Percentiles rank a stretch among this genome's conserved stretches.
Conservation (phyloP, 108 stramenopile genomes). For the Cyclotella cryptica region DNA sequence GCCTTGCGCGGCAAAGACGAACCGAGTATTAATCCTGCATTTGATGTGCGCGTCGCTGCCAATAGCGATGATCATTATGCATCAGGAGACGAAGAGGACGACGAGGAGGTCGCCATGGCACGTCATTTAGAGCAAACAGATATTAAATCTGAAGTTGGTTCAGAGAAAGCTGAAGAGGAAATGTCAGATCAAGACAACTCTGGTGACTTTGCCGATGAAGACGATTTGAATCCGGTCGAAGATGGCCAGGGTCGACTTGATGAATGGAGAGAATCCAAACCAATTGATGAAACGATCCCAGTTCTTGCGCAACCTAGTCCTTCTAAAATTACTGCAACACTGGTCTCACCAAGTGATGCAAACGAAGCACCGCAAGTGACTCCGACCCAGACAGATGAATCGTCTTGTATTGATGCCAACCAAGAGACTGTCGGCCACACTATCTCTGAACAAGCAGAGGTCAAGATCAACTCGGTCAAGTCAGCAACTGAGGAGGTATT, state of each 20-base stretch:
- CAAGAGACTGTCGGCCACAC: not conserved
- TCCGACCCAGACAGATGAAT: not conserved
- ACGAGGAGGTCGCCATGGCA: constrained; percentile 28
- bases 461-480: too few relatives aligned
- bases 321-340: not conserved
- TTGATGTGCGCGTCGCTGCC: constrained; percentile 26
- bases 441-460: not conserved
- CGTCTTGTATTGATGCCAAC: not conserved
- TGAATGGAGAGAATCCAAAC: not conserved
- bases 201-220: constrained; percentile 11
- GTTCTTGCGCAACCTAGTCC: not conserved
- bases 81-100: constrained; percentile 42
- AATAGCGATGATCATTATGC: constrained; percentile 32
- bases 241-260: too few relatives aligned
- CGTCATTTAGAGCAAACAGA: constrained; percentile 27
- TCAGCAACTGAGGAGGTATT: too few relatives aligned
- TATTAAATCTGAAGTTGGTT: constrained; percentile 14
- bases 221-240: too few relatives aligned
- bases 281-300: not conserved
- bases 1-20: constrained; percentile 8
- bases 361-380: not conserved
- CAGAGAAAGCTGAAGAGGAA: constrained; percentile 19
- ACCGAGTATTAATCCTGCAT: not conserved
- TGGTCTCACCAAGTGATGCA: constrained; percentile 10
- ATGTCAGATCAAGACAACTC: constrained; percentile 41